Percentiles rank a stretch among this genome's conserved stretches.
Evolutionary conservation across 2,329 filamentous ascomycete species (phyloP).

Genomic region (Aspergillus clavatus): DNA sequence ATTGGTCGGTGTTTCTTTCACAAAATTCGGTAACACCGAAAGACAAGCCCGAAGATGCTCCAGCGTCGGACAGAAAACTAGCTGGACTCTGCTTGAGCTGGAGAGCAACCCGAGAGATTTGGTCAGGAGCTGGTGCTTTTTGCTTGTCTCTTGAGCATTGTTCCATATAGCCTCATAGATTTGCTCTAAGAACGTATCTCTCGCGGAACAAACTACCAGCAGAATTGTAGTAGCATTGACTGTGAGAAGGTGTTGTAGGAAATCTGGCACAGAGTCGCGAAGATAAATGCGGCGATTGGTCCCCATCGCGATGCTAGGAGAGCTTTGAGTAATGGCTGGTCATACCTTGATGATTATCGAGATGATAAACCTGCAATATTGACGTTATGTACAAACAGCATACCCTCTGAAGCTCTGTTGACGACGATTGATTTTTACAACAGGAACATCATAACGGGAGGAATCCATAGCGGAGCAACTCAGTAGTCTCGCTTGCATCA

Average conservation of each 20-base stretch:
- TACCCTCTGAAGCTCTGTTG: no score
- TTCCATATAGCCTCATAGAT: slow-evolving; percentile 48
- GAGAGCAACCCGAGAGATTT: slow-evolving; percentile 66
- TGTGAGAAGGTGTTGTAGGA: slow-evolving; percentile 62
- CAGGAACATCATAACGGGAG: no score
- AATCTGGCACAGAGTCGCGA: slow-evolving; percentile 47
- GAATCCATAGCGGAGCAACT: background rate
- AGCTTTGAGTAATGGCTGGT: background rate
- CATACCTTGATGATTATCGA: background rate
- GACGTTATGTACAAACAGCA: no score
- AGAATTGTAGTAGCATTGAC: slow-evolving; percentile 56
- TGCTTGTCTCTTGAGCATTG: slow-evolving; percentile 13
- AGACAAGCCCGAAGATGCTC: slow-evolving; percentile 74
- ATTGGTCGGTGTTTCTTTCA: background rate
- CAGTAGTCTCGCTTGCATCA: slow-evolving; percentile 5
- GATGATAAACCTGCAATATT: no score
- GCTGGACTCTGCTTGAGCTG: slow-evolving; percentile 61
- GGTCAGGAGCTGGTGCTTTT: slow-evolving; percentile 47
- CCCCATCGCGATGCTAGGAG: slow-evolving; percentile 11
- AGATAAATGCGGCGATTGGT: slow-evolving; percentile 34
- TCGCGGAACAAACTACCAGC: slow-evolving; percentile 65
- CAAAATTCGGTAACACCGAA: slow-evolving; percentile 44
- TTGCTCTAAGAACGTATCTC: slow-evolving; percentile 59
- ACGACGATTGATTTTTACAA: no score
- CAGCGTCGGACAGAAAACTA: slow-evolving; percentile 70